Conservation (phyloP, 2,329 filamentous ascomycete species). For the Pleomassaria siparia region DNA sequence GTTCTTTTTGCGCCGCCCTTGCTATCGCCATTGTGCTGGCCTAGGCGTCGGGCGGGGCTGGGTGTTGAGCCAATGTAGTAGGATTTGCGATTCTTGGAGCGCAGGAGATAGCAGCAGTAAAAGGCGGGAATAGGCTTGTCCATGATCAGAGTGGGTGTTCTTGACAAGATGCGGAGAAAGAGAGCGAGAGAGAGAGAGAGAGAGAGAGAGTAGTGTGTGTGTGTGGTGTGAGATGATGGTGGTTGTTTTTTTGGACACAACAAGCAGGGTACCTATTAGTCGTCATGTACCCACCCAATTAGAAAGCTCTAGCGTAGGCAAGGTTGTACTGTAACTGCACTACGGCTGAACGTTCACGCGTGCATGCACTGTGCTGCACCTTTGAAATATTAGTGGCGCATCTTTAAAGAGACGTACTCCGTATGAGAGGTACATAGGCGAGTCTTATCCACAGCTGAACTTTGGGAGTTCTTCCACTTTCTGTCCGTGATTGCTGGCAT, state of each 20-base stretch:
- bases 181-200: too few species aligned
- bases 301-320: background rate
- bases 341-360: background rate
- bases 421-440: constrained; percentile 9
- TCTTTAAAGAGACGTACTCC: background rate
- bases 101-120: constrained; percentile 90
- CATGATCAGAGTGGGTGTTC: constrained; percentile 10
- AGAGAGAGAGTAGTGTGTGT: too few species aligned
- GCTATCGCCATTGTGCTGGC: constrained; percentile 85
- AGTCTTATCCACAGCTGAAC: background rate
- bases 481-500: too few species aligned
- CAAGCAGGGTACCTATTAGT: background rate
- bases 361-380: background rate
- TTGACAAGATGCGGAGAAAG: constrained; percentile 14
- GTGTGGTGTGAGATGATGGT: background rate
- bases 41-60: constrained; percentile 78
- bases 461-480: too few species aligned
- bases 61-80: constrained; percentile 93
- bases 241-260: background rate
- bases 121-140: constrained; percentile 70
- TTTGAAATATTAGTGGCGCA: background rate
- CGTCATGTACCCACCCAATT: background rate
- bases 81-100: constrained; percentile 72
- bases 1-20: constrained; percentile 83
- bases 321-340: too few species aligned